Conservation (phyloP, 2,329 filamentous ascomycete genomes). For the Davidsoniella australis region DNA sequence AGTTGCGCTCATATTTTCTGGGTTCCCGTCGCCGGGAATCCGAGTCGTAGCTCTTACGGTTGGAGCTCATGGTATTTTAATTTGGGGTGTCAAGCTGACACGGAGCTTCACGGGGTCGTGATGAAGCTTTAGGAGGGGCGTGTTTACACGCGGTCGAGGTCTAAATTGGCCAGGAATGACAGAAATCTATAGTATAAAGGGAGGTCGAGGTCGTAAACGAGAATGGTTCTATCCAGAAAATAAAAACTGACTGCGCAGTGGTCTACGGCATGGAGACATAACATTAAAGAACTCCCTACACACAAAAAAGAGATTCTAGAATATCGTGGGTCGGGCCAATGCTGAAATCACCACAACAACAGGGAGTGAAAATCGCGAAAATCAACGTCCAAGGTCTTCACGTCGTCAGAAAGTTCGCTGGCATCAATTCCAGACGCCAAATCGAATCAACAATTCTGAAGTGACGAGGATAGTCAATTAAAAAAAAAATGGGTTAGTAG, state of each 20-base stretch:
- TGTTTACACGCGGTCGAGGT: too few relatives aligned
- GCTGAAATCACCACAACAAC: too few relatives aligned
- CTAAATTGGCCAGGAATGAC: neutral
- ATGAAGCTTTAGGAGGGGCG: neutral
- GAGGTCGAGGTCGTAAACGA: neutral
- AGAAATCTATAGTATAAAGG: neutral
- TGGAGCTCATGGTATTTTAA: constrained; percentile 1
- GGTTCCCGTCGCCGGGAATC: neutral
- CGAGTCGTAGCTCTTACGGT: constrained; percentile 8
- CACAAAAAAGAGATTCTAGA: constrained; percentile 1
- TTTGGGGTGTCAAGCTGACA: neutral
- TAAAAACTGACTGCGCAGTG: too few relatives aligned
- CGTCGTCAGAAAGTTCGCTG: too few relatives aligned
- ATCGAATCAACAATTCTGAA: too few relatives aligned
- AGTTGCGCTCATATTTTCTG: neutral
- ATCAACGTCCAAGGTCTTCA: too few relatives aligned
- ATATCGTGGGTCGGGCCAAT: too few relatives aligned
- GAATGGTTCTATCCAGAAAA: too few relatives aligned
- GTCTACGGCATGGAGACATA: neutral
- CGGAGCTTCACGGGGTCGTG: neutral
- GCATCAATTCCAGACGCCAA: too few relatives aligned
- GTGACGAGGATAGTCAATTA: too few relatives aligned
- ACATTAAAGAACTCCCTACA: neutral
- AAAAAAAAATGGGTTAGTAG: too few relatives aligned
- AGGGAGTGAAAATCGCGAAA: too few relatives aligned